A percentile compares a stretch with the other conserved stretches of the same genome.
Evolutionary conservation across 768 basidiomycete species (phyloP).

Genomic region (Xerocomellus amylosporus): DNA sequence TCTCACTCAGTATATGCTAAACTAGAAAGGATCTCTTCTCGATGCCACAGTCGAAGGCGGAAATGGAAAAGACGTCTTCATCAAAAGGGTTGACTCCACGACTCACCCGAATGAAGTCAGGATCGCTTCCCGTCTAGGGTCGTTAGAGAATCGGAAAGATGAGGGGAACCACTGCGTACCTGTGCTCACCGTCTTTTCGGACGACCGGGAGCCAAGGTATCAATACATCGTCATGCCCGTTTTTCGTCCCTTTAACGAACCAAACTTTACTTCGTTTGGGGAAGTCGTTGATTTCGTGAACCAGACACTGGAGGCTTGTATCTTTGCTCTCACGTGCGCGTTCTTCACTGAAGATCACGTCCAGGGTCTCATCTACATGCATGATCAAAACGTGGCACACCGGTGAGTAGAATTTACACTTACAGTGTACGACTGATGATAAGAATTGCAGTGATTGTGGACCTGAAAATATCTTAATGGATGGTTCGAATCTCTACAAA

Average conservation of each 20-base stretch:
- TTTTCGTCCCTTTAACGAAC: slow-evolving; percentile 23
- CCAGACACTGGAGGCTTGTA: slow-evolving; percentile 25
- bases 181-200: slow-evolving; percentile 12
- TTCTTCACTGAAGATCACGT: background rate
- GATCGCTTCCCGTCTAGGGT: background rate
- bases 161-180: slow-evolving; percentile 25
- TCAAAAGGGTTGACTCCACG: slow-evolving; percentile 4
- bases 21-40: too few relatives aligned
- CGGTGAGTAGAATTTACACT: slow-evolving; percentile 17
- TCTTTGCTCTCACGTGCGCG: fast-evolving
- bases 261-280: slow-evolving; percentile 22
- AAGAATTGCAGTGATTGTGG: slow-evolving; percentile 23
- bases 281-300: slow-evolving; percentile 29
- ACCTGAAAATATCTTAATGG: slow-evolving; percentile 32
- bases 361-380: slow-evolving; percentile 37
- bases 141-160: background rate
- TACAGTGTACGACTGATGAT: fast-evolving
- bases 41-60: slow-evolving; percentile 6
- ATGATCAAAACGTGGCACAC: slow-evolving; percentile 35
- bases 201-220: slow-evolving; percentile 9
- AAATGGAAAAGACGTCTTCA: slow-evolving; percentile 4
- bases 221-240: slow-evolving; percentile 31
- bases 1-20: too few relatives aligned
- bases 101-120: slow-evolving; percentile 6
- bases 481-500: slow-evolving; percentile 23